Evolutionary conservation across 805 yeast genomes (phyloP).

Genomic region (Clavispora vitiphila): DNA sequence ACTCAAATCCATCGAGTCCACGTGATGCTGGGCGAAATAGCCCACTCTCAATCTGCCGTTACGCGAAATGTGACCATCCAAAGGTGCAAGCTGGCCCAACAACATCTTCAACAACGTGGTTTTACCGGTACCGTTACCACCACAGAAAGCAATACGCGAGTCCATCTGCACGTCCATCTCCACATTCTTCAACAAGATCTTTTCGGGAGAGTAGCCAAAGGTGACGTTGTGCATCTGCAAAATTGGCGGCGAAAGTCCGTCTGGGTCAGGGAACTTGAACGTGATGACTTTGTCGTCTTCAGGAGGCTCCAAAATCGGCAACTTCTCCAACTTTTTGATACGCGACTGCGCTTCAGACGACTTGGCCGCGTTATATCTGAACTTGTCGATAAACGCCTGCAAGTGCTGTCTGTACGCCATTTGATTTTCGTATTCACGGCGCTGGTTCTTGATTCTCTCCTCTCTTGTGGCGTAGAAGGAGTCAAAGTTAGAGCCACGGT

Average conservation of each 20-base stretch:
- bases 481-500: constrained; percentile 91
- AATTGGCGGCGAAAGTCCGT: constrained; percentile 87
- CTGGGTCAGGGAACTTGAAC: constrained; percentile 95
- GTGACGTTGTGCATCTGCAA: constrained; percentile 81
- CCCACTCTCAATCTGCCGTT: constrained; percentile 90
- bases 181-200: constrained; percentile 65
- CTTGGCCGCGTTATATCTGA: constrained; percentile 95
- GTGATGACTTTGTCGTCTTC: constrained; percentile 82
- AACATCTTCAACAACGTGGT: constrained; percentile 86
- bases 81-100: constrained; percentile 71
- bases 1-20: constrained; percentile 90
- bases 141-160: constrained; percentile 92
- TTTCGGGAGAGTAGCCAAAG: constrained; percentile 72
- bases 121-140: constrained; percentile 99
- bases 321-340: constrained; percentile 91
- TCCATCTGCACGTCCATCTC: constrained; percentile 90
- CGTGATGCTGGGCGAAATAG: constrained; percentile 97
- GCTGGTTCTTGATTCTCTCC: constrained; percentile 89
- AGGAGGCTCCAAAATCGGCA: constrained; percentile 90
- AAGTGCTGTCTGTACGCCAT: constrained; percentile 93
- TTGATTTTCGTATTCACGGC: constrained; percentile 94
- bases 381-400: constrained; percentile 93
- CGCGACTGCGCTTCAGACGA: constrained; percentile 97
- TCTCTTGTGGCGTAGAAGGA: constrained; percentile 89
- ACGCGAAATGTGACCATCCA: constrained; percentile 70